Percentiles rank a stretch among this genome's conserved stretches.
Conservation (phyloP, 345 rosid species). For the Camelina sativa region DNA sequence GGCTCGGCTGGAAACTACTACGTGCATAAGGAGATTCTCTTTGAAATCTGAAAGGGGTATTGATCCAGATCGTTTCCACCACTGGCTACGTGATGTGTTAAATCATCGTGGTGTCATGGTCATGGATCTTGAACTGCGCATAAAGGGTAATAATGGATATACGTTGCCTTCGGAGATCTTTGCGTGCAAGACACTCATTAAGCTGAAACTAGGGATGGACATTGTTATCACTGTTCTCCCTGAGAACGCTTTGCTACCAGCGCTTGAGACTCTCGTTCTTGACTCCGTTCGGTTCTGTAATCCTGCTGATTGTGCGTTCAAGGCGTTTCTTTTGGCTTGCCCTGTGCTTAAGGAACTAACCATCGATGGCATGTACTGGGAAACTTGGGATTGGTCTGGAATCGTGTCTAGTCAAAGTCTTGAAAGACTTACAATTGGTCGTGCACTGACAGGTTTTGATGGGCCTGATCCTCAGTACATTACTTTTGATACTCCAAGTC, state of each 20-base stretch:
- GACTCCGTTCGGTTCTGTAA: not conserved
- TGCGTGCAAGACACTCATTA: not conserved
- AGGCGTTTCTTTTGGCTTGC: not conserved
- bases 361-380: not conserved
- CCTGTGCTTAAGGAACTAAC: not conserved
- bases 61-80: not conserved
- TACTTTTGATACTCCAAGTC: not conserved
- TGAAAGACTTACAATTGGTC: not conserved
- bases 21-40: not conserved
- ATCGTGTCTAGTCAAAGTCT: not conserved
- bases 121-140: not conserved
- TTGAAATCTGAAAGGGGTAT: not conserved
- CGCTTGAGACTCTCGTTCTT: not conserved
- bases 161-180: not conserved
- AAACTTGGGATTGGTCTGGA: not conserved
- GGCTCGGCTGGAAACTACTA: not conserved
- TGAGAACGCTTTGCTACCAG: not conserved
- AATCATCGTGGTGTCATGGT: not conserved
- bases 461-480: not conserved
- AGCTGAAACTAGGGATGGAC: not conserved
- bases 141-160: not conserved
- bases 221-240: not conserved
- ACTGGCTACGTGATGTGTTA: not conserved
- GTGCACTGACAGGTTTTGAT: not conserved
- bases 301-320: not conserved